phyloP scores from a whole-genome alignment of 257 asterid genomes.

The Penstemon eatonii region DNA sequence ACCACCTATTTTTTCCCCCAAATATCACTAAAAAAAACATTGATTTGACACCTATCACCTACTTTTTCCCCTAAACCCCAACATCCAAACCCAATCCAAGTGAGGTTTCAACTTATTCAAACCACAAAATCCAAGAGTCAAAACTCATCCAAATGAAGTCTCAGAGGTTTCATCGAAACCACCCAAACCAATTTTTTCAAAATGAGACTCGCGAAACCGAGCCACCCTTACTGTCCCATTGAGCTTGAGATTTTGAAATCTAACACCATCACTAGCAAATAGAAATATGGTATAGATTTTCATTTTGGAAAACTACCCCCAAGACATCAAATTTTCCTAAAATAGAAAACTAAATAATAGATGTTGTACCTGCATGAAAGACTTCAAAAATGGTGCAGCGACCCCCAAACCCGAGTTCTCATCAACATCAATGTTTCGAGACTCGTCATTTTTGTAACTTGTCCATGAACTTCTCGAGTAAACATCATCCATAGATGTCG shows the following conservation, averaged over 20 bases:
- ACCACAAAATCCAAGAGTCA: too few relatives aligned
- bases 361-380: slow-evolving; percentile 89
- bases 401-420: slow-evolving; percentile 82
- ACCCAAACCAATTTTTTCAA: too few relatives aligned
- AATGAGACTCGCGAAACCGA: too few relatives aligned
- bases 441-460: slow-evolving; percentile 62
- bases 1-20: too few relatives aligned
- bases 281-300: neutral
- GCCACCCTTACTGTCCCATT: neutral
- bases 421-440: slow-evolving; percentile 61
- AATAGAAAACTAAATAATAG: neutral
- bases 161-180: too few relatives aligned
- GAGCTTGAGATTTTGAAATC: neutral
- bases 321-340: neutral
- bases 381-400: slow-evolving; percentile 91
- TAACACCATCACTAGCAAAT: neutral
- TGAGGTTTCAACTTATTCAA: too few relatives aligned
- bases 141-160: too few relatives aligned
- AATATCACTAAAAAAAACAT: too few relatives aligned
- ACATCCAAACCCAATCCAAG: too few relatives aligned
- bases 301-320: neutral
- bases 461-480: slow-evolving; percentile 88
- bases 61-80: too few relatives aligned
- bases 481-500: slow-evolving; percentile 71
- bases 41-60: too few relatives aligned